A percentile compares a stretch with the other conserved stretches of the same genome.
These are phyloP conservation scores for Fusarium oligoseptatum DNA, from an alignment of 2,329 filamentous ascomycete species.

Conservation along the genomic window DNA sequence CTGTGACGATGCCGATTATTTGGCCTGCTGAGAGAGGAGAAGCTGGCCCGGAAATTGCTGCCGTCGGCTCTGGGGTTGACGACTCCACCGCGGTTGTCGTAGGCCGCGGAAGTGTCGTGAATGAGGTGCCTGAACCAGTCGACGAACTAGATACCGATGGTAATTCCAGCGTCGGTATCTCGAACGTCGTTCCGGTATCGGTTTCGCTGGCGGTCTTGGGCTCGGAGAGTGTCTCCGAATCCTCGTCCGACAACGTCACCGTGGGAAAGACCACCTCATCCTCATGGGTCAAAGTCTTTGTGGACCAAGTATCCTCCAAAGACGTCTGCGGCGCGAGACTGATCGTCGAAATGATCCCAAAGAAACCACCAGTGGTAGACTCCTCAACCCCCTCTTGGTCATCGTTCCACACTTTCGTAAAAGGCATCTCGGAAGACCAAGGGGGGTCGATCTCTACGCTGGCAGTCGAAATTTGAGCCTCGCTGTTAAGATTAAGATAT, in stretches of 20 bases:
- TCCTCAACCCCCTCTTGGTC: background rate
- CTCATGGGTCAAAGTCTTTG: background rate
- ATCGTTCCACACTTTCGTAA: background rate
- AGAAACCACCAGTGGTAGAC: background rate
- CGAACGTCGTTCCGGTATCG: background rate
- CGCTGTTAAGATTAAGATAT: background rate
- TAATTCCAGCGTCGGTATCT: background rate
- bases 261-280: background rate
- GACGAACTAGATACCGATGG: background rate
- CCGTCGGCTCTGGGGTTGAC: background rate
- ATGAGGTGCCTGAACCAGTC: background rate
- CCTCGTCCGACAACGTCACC: background rate
- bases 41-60: background rate
- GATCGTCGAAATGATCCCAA: background rate
- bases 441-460: background rate
- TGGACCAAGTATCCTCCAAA: background rate
- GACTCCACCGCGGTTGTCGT: background rate
- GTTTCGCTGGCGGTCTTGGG: background rate
- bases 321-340: background rate
- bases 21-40: background rate
- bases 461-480: background rate
- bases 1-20: slow-evolving; percentile 9
- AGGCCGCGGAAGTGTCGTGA: background rate
- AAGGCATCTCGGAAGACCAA: background rate
- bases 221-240: background rate